A percentile compares a stretch with the other conserved stretches of the same genome.
These are phyloP conservation scores for Penicillium glabrum DNA, from an alignment of 2,329 filamentous ascomycete genomes.

Conservation along the genomic window DNA sequence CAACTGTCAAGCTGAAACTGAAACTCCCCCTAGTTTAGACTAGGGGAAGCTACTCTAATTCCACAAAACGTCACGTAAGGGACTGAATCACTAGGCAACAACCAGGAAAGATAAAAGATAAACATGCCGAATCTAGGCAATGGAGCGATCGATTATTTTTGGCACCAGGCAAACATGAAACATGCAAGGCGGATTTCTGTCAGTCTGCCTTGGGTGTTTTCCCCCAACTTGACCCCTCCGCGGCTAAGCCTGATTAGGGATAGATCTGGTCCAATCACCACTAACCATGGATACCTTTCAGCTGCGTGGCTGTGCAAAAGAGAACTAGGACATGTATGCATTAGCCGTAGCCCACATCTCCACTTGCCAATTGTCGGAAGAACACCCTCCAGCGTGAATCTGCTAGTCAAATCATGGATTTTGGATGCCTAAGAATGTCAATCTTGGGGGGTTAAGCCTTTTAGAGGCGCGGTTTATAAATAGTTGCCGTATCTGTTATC, in stretches of 20 bases:
- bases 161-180: neutral
- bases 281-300: slow-evolving; percentile 20
- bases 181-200: slow-evolving; percentile 3
- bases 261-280: slow-evolving; percentile 14
- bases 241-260: slow-evolving; percentile 9
- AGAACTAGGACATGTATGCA: slow-evolving; percentile 6
- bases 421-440: neutral
- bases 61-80: neutral
- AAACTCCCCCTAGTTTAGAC: neutral
- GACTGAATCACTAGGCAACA: neutral
- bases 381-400: neutral
- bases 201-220: slow-evolving; percentile 18
- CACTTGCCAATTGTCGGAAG: neutral
- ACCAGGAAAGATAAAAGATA: neutral
- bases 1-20: neutral
- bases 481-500: neutral
- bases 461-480: neutral
- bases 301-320: slow-evolving; percentile 32
- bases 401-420: neutral
- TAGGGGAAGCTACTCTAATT: neutral
- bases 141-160: neutral
- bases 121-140: neutral
- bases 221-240: slow-evolving; percentile 2
- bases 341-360: slow-evolving; percentile 3
- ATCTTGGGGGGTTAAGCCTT: neutral